A percentile compares a stretch with the other conserved stretches of the same genome.
These are phyloP conservation scores for Venturiaceae sp. DNA, from an alignment of 2,329 filamentous ascomycete species.

Conservation along the genomic window DNA sequence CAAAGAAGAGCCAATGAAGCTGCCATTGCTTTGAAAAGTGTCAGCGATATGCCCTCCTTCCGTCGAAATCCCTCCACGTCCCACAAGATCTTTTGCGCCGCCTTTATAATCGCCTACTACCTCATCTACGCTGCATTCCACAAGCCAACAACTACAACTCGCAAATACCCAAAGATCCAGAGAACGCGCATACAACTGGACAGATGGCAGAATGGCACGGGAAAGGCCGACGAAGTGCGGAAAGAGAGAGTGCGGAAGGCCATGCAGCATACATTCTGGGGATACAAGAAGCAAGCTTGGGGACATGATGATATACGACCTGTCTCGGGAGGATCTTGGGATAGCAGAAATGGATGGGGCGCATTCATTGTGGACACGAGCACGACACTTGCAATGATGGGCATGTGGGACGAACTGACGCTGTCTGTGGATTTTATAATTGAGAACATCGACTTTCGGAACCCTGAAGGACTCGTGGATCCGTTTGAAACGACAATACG, in stretches of 20 bases:
- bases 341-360: conserved; percentile 30
- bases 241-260: conserved; percentile 24
- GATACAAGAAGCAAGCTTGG: conserved; percentile 29
- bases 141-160: conserved; percentile 12
- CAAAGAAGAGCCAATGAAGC: not conserved
- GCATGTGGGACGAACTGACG: conserved; percentile 31
- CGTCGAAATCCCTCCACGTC: conserved; percentile 28
- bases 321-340: conserved; percentile 24
- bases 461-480: conserved; percentile 25
- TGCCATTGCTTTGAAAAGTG: not conserved
- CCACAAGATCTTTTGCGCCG: conserved; percentile 30
- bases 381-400: conserved; percentile 31
- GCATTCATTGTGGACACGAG: conserved; percentile 32
- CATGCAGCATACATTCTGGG: conserved; percentile 30
- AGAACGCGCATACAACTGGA: conserved; percentile 6
- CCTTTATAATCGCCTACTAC: conserved; percentile 29
- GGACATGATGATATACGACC: conserved; percentile 29
- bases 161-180: conserved; percentile 13
- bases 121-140: conserved; percentile 27
- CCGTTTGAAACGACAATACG: conserved; percentile 32
- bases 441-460: conserved; percentile 24
- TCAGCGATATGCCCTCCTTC: not conserved
- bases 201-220: conserved; percentile 8
- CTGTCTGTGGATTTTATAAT: conserved; percentile 27
- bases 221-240: conserved; percentile 20